phyloP scores from a whole-genome alignment of 2,329 filamentous ascomycete species.

The Diplodia scrobiculata region DNA sequence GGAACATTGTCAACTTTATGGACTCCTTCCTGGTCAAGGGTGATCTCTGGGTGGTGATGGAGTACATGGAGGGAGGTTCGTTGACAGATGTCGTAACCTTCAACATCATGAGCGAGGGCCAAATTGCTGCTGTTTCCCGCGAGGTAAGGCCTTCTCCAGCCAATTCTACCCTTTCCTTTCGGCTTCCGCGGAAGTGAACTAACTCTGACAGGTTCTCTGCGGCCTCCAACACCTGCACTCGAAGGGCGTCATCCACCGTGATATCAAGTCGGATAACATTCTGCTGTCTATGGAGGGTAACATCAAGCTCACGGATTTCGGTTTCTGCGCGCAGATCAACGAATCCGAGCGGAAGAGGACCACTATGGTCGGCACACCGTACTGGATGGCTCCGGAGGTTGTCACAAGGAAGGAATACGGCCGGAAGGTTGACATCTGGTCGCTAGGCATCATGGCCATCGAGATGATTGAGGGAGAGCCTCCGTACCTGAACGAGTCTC shows the following conservation, averaged over 20 bases:
- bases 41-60: slow-evolving; percentile 98
- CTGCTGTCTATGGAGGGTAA: slow-evolving; percentile 89
- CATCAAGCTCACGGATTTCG: slow-evolving; percentile 98
- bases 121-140: slow-evolving; percentile 92
- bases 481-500: slow-evolving; percentile 93
- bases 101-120: slow-evolving; percentile 98
- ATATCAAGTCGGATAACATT: slow-evolving; percentile 99
- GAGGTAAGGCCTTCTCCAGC: slow-evolving; percentile 56
- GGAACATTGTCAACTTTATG: slow-evolving; percentile 99
- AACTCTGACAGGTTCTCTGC: slow-evolving; percentile 38
- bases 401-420: slow-evolving; percentile 97
- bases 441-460: slow-evolving; percentile 97
- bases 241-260: slow-evolving; percentile 95
- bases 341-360: slow-evolving; percentile 88
- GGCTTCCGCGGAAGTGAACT: slow-evolving; percentile 34
- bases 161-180: neutral
- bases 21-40: slow-evolving; percentile 89
- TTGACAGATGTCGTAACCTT: slow-evolving; percentile 98
- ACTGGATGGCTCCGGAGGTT: slow-evolving; percentile 99
- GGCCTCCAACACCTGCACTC: slow-evolving; percentile 94
- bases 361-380: slow-evolving; percentile 98
- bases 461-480: slow-evolving; percentile 99
- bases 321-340: slow-evolving; percentile 98
- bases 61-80: slow-evolving; percentile 98
- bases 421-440: slow-evolving; percentile 98